These are phyloP conservation scores for Solanum phureja DNA, from an alignment of 257 asterid genomes.

Conservation along the genomic window DNA sequence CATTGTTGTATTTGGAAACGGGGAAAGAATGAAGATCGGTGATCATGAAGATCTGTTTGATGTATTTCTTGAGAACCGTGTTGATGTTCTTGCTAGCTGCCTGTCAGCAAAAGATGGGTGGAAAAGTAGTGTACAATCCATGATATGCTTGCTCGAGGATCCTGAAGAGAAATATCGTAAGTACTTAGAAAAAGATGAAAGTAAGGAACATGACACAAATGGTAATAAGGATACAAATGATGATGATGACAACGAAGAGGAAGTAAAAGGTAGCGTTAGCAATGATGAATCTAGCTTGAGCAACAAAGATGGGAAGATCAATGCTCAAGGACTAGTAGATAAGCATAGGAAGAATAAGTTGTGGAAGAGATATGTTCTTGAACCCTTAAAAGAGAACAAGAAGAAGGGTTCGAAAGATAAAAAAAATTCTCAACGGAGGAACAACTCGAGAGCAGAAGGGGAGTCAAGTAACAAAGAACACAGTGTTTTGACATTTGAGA, in stretches of 20 bases:
- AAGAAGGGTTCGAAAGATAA: slow-evolving; percentile 1
- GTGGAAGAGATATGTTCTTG: slow-evolving; percentile 15
- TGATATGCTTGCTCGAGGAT: slow-evolving; percentile 27
- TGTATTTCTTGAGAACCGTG: slow-evolving; percentile 34
- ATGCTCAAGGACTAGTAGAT: neutral
- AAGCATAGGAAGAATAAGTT: neutral
- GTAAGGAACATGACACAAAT: neutral
- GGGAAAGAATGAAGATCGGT: slow-evolving; percentile 31
- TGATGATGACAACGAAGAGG: neutral
- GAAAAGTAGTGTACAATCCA: slow-evolving; percentile 11
- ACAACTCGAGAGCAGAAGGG: neutral
- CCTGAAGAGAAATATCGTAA: slow-evolving; percentile 16
- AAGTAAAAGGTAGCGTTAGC: neutral
- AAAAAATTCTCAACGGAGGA: neutral
- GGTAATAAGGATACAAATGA: neutral
- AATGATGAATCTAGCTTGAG: neutral
- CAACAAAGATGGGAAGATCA: neutral
- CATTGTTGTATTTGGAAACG: slow-evolving; percentile 37
- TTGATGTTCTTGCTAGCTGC: slow-evolving; percentile 10
- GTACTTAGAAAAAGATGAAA: slow-evolving; percentile 1
- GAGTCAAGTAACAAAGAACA: neutral
- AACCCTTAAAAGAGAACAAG: slow-evolving; percentile 5
- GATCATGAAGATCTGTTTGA: slow-evolving; percentile 36
- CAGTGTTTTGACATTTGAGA: slow-evolving; percentile 25
- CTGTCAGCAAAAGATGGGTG: slow-evolving; percentile 27